These are phyloP conservation scores for Eragrostis tef DNA, from an alignment of 202 grass and related monocot species.

Conservation along the genomic window DNA sequence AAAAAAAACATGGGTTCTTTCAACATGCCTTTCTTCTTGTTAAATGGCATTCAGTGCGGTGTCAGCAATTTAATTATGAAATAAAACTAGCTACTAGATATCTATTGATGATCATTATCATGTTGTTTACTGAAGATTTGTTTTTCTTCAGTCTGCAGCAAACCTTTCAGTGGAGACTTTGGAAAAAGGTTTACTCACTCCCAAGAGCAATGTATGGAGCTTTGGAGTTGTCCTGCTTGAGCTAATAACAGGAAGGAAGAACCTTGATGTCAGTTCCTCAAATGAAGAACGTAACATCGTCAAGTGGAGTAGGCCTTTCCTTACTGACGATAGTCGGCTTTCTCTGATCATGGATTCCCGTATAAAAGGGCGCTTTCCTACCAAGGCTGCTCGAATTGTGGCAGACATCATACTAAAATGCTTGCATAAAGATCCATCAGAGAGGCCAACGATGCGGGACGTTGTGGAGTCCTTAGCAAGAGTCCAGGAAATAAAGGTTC, in stretches of 20 bases:
- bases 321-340: constrained; percentile 82
- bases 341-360: constrained; percentile 90
- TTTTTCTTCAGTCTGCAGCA: constrained; percentile 67
- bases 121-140: constrained; percentile 31
- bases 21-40: constrained; percentile 1
- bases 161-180: constrained; percentile 87
- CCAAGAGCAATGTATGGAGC: constrained; percentile 95
- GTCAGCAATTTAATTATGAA: not conserved
- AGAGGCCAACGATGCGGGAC: constrained; percentile 86
- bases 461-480: constrained; percentile 65
- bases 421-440: constrained; percentile 72
- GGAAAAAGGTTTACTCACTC: constrained; percentile 89
- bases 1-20: constrained; percentile 19
- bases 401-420: constrained; percentile 82
- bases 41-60: not conserved
- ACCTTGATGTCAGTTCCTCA: constrained; percentile 61
- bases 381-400: constrained; percentile 79
- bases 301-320: constrained; percentile 87
- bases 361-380: constrained; percentile 88
- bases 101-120: not conserved
- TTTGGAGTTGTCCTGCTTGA: constrained; percentile 90
- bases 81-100: not conserved
- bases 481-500: constrained; percentile 85
- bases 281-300: constrained; percentile 88
- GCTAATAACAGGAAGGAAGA: constrained; percentile 86